Evolutionary conservation across 768 basidiomycete species (phyloP).

Genomic region (Megacollybia marginata): DNA sequence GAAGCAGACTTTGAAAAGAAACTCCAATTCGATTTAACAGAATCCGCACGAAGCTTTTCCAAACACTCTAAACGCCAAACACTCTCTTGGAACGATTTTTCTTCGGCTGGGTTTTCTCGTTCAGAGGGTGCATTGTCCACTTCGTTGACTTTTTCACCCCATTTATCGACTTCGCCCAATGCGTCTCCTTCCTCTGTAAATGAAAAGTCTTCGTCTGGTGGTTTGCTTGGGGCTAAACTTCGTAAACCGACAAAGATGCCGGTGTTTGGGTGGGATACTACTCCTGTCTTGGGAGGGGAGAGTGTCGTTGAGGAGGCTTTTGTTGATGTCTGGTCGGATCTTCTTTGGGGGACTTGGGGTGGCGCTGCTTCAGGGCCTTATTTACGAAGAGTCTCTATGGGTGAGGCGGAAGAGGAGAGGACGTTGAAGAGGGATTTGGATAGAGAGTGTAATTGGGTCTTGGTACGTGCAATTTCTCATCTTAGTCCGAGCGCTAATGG

Average conservation of each 20-base stretch:
- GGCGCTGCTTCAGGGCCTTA: slow-evolving; percentile 48
- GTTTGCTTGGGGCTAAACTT: neutral
- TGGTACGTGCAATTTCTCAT: slow-evolving; percentile 45
- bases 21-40: slow-evolving; percentile 89
- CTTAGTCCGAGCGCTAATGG: neutral
- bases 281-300: slow-evolving; percentile 68
- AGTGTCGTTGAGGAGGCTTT: slow-evolving; percentile 89
- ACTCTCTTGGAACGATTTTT: slow-evolving; percentile 89
- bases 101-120: slow-evolving; percentile 73
- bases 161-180: slow-evolving; percentile 26
- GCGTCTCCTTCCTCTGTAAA: neutral
- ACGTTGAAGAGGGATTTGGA: slow-evolving; percentile 28
- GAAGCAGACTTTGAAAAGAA: slow-evolving; percentile 48
- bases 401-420: neutral
- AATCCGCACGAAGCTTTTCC: slow-evolving; percentile 50
- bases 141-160: slow-evolving; percentile 74
- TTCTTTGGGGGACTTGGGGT: slow-evolving; percentile 81
- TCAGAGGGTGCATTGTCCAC: slow-evolving; percentile 68
- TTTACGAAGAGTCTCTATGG: neutral
- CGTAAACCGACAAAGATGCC: slow-evolving; percentile 38
- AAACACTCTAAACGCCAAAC: slow-evolving; percentile 73
- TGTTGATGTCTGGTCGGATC: slow-evolving; percentile 77
- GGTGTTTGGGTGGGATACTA: slow-evolving; percentile 89
- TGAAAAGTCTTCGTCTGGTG: no score
- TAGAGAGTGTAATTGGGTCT: slow-evolving; percentile 86